Conservation (phyloP, 345 rosid genomes). For the Diplotaxis tenuifolia region DNA sequence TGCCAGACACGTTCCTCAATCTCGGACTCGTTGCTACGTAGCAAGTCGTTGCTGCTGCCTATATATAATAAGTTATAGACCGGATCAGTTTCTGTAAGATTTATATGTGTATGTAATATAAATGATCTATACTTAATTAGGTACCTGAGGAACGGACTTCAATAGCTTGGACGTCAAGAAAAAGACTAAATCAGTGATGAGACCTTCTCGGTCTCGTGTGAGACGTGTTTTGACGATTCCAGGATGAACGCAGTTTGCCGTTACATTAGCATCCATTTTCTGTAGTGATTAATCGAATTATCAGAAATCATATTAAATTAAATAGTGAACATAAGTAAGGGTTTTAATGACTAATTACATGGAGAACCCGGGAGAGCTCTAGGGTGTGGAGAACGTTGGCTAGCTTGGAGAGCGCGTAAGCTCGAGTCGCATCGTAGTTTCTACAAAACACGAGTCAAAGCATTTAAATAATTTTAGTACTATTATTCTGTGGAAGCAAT, state of each 20-base stretch:
- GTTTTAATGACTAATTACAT: slow-evolving; percentile 16
- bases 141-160: slow-evolving; percentile 84
- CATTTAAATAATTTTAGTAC: not conserved
- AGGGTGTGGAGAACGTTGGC: slow-evolving; percentile 85
- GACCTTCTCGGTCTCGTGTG: slow-evolving; percentile 87
- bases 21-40: slow-evolving; percentile 71
- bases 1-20: slow-evolving; percentile 53
- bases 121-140: not conserved
- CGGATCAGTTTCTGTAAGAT: not conserved
- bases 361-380: slow-evolving; percentile 67
- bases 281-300: slow-evolving; percentile 21
- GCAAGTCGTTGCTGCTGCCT: slow-evolving; percentile 95
- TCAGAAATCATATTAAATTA: too few relatives aligned
- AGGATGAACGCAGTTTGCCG: slow-evolving; percentile 88
- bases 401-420: slow-evolving; percentile 94
- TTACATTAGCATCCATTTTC: slow-evolving; percentile 78
- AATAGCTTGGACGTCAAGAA: slow-evolving; percentile 78
- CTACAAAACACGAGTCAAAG: slow-evolving; percentile 41
- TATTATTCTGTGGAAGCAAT: not conserved
- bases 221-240: slow-evolving; percentile 90
- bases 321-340: too few relatives aligned
- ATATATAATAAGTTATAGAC: not conserved
- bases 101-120: not conserved
- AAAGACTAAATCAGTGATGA: slow-evolving; percentile 69
- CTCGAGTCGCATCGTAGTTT: slow-evolving; percentile 78